Conservation (phyloP, 2,329 filamentous ascomycete species). For the Fusarium burgessii region DNA sequence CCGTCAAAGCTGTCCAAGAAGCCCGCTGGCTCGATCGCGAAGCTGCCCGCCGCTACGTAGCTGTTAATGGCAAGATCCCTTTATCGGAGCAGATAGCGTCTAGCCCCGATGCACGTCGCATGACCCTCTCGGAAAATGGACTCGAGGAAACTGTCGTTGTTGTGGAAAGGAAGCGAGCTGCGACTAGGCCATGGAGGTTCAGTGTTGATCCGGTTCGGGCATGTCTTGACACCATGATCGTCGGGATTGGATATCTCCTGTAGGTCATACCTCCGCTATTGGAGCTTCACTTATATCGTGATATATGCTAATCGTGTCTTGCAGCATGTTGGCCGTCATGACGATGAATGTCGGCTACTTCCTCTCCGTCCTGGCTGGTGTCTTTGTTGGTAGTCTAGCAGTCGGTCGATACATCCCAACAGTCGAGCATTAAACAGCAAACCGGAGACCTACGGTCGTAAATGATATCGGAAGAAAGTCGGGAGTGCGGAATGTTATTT, state of each 20-base stretch:
- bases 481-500: neutral
- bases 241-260: slow-evolving; percentile 87
- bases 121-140: slow-evolving; percentile 76
- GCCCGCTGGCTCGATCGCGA: slow-evolving; percentile 77
- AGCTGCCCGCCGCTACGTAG: slow-evolving; percentile 80
- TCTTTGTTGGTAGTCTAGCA: slow-evolving; percentile 87
- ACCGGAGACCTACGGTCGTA: no score
- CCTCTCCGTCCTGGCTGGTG: slow-evolving; percentile 79
- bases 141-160: slow-evolving; percentile 84
- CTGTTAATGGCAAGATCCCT: slow-evolving; percentile 73
- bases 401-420: slow-evolving; percentile 75
- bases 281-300: neutral
- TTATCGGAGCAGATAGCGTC: slow-evolving; percentile 69
- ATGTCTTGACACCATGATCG: slow-evolving; percentile 75
- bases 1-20: slow-evolving; percentile 74
- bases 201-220: slow-evolving; percentile 83
- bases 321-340: slow-evolving; percentile 92
- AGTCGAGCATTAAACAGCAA: slow-evolving; percentile 58
- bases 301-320: slow-evolving; percentile 9
- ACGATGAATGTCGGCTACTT: slow-evolving; percentile 90
- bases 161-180: slow-evolving; percentile 67
- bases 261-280: slow-evolving; percentile 61
- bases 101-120: slow-evolving; percentile 72
- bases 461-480: neutral
- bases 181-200: slow-evolving; percentile 79